Base-by-base conservation (phyloP, 139 green algal species). In the Chlorella sp. region DNA sequence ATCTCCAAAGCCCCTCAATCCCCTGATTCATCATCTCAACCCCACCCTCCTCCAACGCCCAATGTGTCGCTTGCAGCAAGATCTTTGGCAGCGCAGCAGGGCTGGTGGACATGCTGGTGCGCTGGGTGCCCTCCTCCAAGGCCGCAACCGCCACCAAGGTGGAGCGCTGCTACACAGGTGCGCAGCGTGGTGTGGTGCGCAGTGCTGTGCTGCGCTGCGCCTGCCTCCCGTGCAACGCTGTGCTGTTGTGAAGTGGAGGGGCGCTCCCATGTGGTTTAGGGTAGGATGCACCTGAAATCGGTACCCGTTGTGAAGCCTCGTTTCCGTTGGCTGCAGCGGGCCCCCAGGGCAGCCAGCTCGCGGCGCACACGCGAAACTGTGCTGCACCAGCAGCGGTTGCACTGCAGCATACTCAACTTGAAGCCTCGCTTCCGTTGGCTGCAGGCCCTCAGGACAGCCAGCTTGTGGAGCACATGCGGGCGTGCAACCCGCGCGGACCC, bases 31-130 rank as follows among this genome's bases (percentile, higher is more conserved):
- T 34, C 36, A 30, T 7, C 68, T 8, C 48, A 30, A 26, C 14
- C 68, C 22, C 40, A 28, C 34, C 34, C 11, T 38, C 5, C 68
- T 43, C 14, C 34, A 2, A 13, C 14, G 6, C 36, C 68, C 68
- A 11, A 60, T 26, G 6, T 34, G 17, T 38, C 8, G 8, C 1
- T 8, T 82, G 77, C 77, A 83, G 77, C 77, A 83, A 83, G 60
- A 83, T 83, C 41, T 74, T 83, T 28, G 77, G 77, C 69, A 58
- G 51, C 56, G 51, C 94, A 5, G 83, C 88, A 13, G 97, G 97
- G 26, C 84, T 99, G 70, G 92, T 96, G 20, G 97, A 99, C 92
- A 97, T 98, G 93, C 43, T 99, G 41, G 93, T 96, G n/a, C 34
- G 84, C 80, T 92, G 96, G 80, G 43, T 98, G 8, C 97, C 97